Conservation (phyloP, 2,329 filamentous ascomycete species). For the Cytospora leucostoma region DNA sequence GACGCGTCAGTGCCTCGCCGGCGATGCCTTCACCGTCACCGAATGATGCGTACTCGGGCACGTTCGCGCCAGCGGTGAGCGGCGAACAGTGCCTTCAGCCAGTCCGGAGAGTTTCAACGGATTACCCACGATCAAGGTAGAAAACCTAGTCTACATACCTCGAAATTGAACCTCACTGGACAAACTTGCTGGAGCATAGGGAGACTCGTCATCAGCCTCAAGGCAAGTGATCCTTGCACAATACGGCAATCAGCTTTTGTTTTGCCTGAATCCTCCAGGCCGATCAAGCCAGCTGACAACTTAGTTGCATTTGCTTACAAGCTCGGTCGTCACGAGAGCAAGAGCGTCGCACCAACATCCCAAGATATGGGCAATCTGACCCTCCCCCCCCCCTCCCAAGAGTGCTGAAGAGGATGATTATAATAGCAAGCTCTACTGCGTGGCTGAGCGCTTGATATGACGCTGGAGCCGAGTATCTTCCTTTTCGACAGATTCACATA, state of each 20-base stretch:
- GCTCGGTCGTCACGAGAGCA: not conserved
- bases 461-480: too few relatives aligned
- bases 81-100: not conserved
- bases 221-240: not conserved
- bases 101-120: not conserved
- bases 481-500: too few relatives aligned
- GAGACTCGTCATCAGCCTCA: not conserved
- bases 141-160: not conserved
- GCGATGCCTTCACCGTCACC: not conserved
- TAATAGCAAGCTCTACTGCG: too few relatives aligned
- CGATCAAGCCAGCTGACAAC: not conserved
- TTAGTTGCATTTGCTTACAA: not conserved
- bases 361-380: not conserved
- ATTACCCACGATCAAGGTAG: not conserved
- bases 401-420: too few relatives aligned
- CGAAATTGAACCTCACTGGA: not conserved
- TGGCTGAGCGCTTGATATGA: too few relatives aligned
- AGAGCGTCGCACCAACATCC: not conserved
- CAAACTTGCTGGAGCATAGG: not conserved
- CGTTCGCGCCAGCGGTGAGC: not conserved
- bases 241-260: not conserved
- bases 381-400: too few relatives aligned
- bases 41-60: not conserved
- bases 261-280: not conserved
- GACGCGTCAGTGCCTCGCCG: not conserved